Evolutionary conservation across 768 basidiomycete genomes (phyloP), one percentile per base, ranked within the genome.

Genomic region (Dendrothele bispora): DNA sequence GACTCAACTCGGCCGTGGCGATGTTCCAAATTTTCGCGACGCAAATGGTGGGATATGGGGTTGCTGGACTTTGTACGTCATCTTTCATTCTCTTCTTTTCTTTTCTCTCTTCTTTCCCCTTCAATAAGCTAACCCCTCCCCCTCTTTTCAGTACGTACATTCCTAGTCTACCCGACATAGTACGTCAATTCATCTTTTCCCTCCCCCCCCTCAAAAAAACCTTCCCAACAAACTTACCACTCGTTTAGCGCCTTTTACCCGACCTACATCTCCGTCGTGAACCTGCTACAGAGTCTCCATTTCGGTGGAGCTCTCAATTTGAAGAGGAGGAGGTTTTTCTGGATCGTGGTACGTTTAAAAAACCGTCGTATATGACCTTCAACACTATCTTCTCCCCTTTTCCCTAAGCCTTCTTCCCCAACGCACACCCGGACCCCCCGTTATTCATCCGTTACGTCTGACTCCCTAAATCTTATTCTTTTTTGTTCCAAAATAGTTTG

Each of bases 21-120:
- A 74, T 80, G 26, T 78, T 81, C 60, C 78, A 79, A 49, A 79
- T 77, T 15, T 80, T 80, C 51, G 69, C 78, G 0, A 78, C 75
- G 3, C 67, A 71, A 43, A 66, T 69, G 67, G 53, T 73, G 8
- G 72, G 72, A 43, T 67, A 65, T 45, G 69, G 69, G 4, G 57
- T 71, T 41, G 69, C 69, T 17, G 70, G 70, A 3, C 52, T 70
- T 25, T 49, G 64, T 61, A 37, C 50, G 59, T 59, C n/a, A 27
- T 32, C 50, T 2, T 36, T 43, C 5, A 30, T 48, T 26, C 18
- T 10, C 30, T 32, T 32, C n/a, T 32, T 10, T 10, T 32, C 30
- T 32, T 10, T 10, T 32, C 10, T 32, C 10, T 32, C 10, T 32
- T 10, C 30, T 12, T 20, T 27, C 39, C 48, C 21, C 20, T 32